Conservation (phyloP, 2,329 filamentous ascomycete genomes). For the Rhynchosporium agropyri region DNA sequence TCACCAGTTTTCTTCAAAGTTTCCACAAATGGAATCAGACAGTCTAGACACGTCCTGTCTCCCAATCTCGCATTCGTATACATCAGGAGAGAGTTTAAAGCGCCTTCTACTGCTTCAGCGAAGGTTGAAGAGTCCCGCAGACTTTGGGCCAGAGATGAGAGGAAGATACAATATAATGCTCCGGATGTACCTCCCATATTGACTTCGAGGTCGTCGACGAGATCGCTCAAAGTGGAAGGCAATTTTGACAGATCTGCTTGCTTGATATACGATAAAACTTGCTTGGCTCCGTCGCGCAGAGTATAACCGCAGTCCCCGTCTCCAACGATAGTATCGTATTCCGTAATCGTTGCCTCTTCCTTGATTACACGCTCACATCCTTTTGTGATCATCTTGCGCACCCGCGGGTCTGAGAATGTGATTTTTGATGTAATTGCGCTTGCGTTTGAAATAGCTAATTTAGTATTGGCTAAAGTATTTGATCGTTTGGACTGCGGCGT, state of each 20-base stretch:
- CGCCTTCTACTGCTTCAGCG: constrained; percentile 28
- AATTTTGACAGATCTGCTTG: constrained; percentile 27
- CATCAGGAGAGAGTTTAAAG: constrained; percentile 34
- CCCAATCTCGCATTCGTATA: constrained; percentile 40
- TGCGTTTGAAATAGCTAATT: constrained; percentile 8
- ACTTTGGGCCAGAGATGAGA: constrained; percentile 33
- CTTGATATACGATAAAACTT: constrained; percentile 40
- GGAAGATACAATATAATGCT: constrained; percentile 42
- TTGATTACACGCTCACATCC: constrained; percentile 35
- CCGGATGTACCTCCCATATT: constrained; percentile 43
- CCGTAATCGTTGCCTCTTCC: constrained; percentile 56
- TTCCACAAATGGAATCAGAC: constrained; percentile 42
- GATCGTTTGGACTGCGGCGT: constrained; percentile 23
- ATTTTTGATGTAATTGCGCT: constrained; percentile 23
- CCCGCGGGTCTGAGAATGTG: constrained; percentile 25
- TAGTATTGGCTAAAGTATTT: constrained; percentile 21
- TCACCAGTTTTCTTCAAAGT: constrained; percentile 45
- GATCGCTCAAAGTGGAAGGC: constrained; percentile 31
- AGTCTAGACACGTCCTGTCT: constrained; percentile 42
- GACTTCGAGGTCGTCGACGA: constrained; percentile 38
- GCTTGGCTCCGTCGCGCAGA: constrained; percentile 36
- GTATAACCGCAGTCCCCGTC: constrained; percentile 43
- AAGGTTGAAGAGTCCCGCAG: constrained; percentile 26
- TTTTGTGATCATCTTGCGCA: constrained; percentile 30
- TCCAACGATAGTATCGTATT: constrained; percentile 49